These are phyloP conservation scores for Nadsonia commutata DNA, from an alignment of 1,139 yeast species.

Conservation along the genomic window DNA sequence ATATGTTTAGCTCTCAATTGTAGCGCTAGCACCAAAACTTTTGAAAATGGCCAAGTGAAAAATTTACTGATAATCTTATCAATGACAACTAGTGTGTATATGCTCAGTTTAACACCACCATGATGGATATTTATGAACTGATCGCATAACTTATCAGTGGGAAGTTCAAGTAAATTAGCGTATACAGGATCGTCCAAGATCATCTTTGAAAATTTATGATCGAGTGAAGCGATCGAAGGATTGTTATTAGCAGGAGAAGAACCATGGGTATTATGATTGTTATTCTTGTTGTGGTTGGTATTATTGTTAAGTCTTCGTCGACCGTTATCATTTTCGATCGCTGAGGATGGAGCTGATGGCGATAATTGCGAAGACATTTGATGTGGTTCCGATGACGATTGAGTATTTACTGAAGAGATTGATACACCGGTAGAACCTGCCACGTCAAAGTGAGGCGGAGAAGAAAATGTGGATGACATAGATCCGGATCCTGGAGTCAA, in stretches of 20 bases:
- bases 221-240: not conserved
- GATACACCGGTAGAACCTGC: too few species aligned
- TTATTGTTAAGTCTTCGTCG: not conserved
- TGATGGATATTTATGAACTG: not conserved
- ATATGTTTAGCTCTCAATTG: not conserved
- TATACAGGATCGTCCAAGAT: not conserved
- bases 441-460: not conserved
- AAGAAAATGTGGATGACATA: not conserved
- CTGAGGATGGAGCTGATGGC: too few species aligned
- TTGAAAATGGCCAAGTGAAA: not conserved
- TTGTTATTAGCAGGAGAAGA: not conserved
- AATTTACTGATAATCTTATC: not conserved
- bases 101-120: not conserved
- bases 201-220: not conserved
- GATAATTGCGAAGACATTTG: too few species aligned
- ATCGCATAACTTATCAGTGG: too few species aligned
- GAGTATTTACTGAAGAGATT: too few species aligned
- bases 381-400: too few species aligned
- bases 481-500: not conserved
- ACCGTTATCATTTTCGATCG: too few species aligned
- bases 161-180: not conserved
- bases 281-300: not conserved
- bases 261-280: not conserved
- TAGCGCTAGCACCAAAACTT: not conserved
- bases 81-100: not conserved